Percentiles rank a stretch among this genome's conserved stretches.
These are phyloP conservation scores for Dalbergia oliveri DNA, from an alignment of 306 rosid genomes.

Conservation along the genomic window DNA sequence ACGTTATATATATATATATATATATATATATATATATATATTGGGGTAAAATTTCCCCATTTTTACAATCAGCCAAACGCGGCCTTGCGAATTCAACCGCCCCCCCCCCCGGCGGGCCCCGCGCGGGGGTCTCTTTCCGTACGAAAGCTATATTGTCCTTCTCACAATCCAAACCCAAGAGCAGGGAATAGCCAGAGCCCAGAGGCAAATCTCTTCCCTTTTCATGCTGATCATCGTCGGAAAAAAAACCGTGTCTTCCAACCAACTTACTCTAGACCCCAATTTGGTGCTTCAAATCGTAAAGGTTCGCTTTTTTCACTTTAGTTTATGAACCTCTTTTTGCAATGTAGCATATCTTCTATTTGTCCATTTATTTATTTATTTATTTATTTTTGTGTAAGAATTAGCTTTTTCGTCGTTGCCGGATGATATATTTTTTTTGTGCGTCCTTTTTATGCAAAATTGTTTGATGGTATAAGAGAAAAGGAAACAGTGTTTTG, in stretches of 20 bases:
- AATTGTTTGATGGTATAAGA: background rate
- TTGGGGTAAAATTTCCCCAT: no score
- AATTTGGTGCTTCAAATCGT: background rate
- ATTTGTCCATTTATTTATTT: background rate
- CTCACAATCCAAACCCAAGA: background rate
- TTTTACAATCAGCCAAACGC: no score
- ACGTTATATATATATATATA: no score
- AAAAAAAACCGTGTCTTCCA: background rate
- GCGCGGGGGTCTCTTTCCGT: no score
- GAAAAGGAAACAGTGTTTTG: background rate
- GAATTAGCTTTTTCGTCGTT: background rate
- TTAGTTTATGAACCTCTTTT: background rate
- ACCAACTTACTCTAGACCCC: background rate
- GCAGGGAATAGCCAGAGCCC: background rate
- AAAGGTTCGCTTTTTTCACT: background rate
- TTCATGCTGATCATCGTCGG: background rate
- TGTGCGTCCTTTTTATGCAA: background rate
- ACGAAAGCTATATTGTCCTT: background rate
- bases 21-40: no score
- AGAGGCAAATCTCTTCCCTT: background rate
- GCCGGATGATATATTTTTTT: background rate
- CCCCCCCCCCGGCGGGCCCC: no score
- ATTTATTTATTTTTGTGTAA: background rate
- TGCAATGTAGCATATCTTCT: background rate
- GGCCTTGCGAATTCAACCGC: no score